phyloP scores from a whole-genome alignment of 768 basidiomycete species.

The Pisolithus albus region DNA sequence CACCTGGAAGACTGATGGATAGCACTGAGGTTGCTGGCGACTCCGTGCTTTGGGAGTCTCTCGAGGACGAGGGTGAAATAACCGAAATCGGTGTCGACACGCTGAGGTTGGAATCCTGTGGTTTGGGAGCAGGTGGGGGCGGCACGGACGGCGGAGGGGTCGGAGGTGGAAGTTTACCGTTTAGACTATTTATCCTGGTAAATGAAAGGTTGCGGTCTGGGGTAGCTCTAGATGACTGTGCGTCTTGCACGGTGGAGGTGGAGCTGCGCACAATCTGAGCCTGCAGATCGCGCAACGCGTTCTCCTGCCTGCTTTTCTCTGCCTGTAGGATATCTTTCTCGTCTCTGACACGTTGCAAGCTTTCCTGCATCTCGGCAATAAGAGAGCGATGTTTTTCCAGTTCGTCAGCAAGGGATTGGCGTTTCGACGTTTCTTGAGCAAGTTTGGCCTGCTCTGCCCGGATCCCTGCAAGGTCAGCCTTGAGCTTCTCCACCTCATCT shows the following conservation, averaged over 20 bases:
- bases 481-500: constrained; percentile 39
- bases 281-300: constrained; percentile 70
- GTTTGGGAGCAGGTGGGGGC: constrained; percentile 71
- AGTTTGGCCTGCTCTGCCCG: constrained; percentile 55
- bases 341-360: constrained; percentile 70
- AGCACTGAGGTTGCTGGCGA: constrained; percentile 59
- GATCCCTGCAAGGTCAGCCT: constrained; percentile 53
- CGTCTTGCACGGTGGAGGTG: constrained; percentile 27
- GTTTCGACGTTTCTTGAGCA: constrained; percentile 65
- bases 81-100: constrained; percentile 58
- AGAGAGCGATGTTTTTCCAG: constrained; percentile 72
- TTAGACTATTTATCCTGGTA: constrained; percentile 52
- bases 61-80: constrained; percentile 51
- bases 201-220: constrained; percentile 50
- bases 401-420: constrained; percentile 66
- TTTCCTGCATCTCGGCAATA: constrained; percentile 71
- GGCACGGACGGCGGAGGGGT: constrained; percentile 77
- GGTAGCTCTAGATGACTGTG: constrained; percentile 46
- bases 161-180: constrained; percentile 77
- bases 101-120: constrained; percentile 46
- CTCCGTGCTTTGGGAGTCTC: constrained; percentile 58
- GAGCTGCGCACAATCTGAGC: constrained; percentile 59
- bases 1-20: constrained; percentile 33
- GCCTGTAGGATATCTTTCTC: constrained; percentile 72
- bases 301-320: constrained; percentile 66